Evolutionary conservation across 805 yeast genomes (phyloP), one percentile per base, ranked within the genome.

Genomic region (Priceomyces carsonii): DNA sequence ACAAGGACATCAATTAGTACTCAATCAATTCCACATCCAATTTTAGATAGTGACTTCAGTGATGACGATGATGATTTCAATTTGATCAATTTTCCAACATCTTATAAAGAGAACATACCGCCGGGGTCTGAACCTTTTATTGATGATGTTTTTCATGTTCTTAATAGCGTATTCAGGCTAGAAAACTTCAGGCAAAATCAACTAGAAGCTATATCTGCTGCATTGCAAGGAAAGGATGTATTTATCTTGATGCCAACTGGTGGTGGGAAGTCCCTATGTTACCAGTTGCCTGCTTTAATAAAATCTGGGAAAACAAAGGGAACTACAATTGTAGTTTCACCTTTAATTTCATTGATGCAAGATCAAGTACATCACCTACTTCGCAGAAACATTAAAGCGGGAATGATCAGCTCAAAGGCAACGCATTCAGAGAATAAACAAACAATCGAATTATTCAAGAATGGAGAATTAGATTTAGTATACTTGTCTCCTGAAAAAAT

Each of bases 201-300:
- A 54, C 61, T 83, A 23, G 93, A 87, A 36, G 98, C 97, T 0
- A 77, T 93, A 5, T 79, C 82, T 49, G 82, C 95, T 1, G 82
- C 86, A 19, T 52, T 82, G 19, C 56, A 74, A 4, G 96, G 96
- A 1, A 72, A 75, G 28, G 99, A 93, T 57, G 95, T 86, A 0
- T 88, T 93, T 63, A 97, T 93, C 2, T 68, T 93, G 48, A 91
- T 93, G 96, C 99, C 99, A 0, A 93, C 99, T 0, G 99, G 99
- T 24, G 99, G 99, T 33, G 99, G 99, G 33, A 93, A 93, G 55
- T 90, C 98, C 0, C 63, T 93, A 19, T 93, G 99, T 56, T 93
- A 90, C 59, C 99, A 93, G 59, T 69, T 93, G 23, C 98, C 99
- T 0, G 96, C 99, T 0, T 67, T 93, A 28, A 80, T 91, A 1